phyloP scores from a whole-genome alignment of 768 basidiomycete genomes.

The Calvatia gigantea region DNA sequence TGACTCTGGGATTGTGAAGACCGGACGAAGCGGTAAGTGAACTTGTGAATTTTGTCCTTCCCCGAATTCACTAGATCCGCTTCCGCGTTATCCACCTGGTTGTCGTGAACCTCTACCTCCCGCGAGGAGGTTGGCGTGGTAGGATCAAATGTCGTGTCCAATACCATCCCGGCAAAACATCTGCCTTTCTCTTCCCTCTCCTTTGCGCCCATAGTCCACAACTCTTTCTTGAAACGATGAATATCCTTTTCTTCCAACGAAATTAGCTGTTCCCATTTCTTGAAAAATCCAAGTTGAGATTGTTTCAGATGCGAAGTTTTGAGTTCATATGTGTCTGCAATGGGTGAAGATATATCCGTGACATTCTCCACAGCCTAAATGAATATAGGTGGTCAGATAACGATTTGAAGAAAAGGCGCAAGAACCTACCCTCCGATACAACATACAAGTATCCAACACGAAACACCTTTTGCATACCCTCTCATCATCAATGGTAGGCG shows the following conservation, averaged over 20 bases:
- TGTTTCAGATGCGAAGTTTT: constrained; percentile 81
- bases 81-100: constrained; percentile 3
- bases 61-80: constrained; percentile 16
- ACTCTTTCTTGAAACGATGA: constrained; percentile 79
- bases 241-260: constrained; percentile 85
- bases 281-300: constrained; percentile 74
- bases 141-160: constrained; percentile 44
- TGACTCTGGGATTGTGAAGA: constrained; percentile 12
- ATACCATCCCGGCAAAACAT: constrained; percentile 79
- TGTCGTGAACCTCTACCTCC: constrained; percentile 2
- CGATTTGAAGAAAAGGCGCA: not conserved
- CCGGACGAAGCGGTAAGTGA: constrained; percentile 71
- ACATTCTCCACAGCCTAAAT: constrained; percentile 8
- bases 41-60: constrained; percentile 67
- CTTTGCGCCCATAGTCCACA: constrained; percentile 86
- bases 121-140: constrained; percentile 10
- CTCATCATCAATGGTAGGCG: constrained; percentile 82
- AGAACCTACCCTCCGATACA: constrained; percentile 71
- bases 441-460: constrained; percentile 83
- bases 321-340: constrained; percentile 64
- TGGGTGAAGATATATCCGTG: constrained; percentile 36
- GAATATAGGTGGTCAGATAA: not conserved
- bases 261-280: constrained; percentile 85
- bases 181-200: constrained; percentile 81
- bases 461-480: constrained; percentile 80